Percentiles rank a stretch among this genome's conserved stretches.
Conservation (phyloP, 495 filamentous ascomycete species). For the Penicillium lividum region DNA sequence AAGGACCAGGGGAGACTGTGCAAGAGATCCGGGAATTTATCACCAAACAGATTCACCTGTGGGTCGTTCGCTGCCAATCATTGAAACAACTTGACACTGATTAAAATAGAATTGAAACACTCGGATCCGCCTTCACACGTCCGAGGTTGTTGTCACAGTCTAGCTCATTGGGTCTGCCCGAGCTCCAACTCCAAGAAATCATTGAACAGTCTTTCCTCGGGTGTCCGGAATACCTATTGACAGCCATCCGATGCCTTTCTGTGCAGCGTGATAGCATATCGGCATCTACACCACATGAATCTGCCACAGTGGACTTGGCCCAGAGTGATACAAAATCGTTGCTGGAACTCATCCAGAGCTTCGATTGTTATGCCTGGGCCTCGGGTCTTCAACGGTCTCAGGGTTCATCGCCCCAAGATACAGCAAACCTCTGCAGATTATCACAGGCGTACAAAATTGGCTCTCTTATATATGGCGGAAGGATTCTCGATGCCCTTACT, state of each 20-base stretch:
- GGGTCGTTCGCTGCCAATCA: background rate
- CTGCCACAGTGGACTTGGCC: slow-evolving; percentile 5
- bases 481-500: slow-evolving; percentile 33
- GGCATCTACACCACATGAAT: slow-evolving; percentile 4
- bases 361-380: slow-evolving; percentile 40
- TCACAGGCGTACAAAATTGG: slow-evolving; percentile 36
- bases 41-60: slow-evolving; percentile 32
- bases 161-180: slow-evolving; percentile 15
- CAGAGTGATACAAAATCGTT: slow-evolving; percentile 19
- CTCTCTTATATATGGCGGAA: slow-evolving; percentile 33
- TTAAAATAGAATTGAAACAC: slow-evolving; percentile 41
- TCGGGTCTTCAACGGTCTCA: slow-evolving; percentile 32
- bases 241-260: slow-evolving; percentile 36
- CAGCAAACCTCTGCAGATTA: slow-evolving; percentile 24
- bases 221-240: slow-evolving; percentile 41
- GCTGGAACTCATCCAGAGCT: slow-evolving; percentile 26
- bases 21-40: slow-evolving; percentile 32
- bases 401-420: slow-evolving; percentile 25
- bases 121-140: slow-evolving; percentile 45
- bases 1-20: slow-evolving; percentile 25
- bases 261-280: slow-evolving; percentile 34
- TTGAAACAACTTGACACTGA: background rate
- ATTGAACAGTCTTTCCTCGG: slow-evolving; percentile 44
- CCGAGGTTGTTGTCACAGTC: slow-evolving; percentile 38
- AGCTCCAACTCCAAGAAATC: slow-evolving; percentile 22